Evolutionary conservation across 2,329 filamentous ascomycete species (phyloP).

Genomic region (Fusarium mexicanum): DNA sequence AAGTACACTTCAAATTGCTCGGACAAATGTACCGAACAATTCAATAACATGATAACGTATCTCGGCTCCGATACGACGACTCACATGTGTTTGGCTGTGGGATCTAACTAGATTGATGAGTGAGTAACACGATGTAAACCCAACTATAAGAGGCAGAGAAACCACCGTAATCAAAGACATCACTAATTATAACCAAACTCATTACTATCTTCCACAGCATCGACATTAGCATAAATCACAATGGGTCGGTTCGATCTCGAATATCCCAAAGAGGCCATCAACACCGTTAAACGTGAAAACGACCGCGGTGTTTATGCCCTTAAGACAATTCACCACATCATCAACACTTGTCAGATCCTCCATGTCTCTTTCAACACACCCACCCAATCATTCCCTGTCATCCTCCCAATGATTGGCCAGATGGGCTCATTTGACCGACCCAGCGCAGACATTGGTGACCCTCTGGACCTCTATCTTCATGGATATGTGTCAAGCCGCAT

Average conservation of each 20-base stretch:
- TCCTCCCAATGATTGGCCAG: slow-evolving; percentile 86
- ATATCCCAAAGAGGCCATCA: slow-evolving; percentile 71
- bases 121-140: not conserved
- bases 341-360: slow-evolving; percentile 78
- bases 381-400: slow-evolving; percentile 75
- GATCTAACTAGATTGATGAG: not conserved
- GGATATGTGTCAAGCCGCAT: slow-evolving; percentile 84
- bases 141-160: slow-evolving; percentile 7
- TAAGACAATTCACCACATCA: slow-evolving; percentile 76
- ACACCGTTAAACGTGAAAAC: slow-evolving; percentile 74
- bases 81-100: not conserved
- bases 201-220: not conserved
- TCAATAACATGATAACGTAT: not conserved
- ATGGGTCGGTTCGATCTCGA: slow-evolving; percentile 57
- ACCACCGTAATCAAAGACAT: not conserved
- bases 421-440: slow-evolving; percentile 77
- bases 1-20: not conserved
- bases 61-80: slow-evolving; percentile 12
- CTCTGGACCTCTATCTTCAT: slow-evolving; percentile 82
- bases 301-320: slow-evolving; percentile 76
- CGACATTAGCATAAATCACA: not conserved
- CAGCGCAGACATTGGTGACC: slow-evolving; percentile 68
- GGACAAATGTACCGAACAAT: slow-evolving; percentile 2
- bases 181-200: not conserved
- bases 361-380: slow-evolving; percentile 80